Percentiles rank a stretch among this genome's conserved stretches.
Evolutionary conservation across 208 protist genomes (phyloP).

Genomic region (Leishmania lainsoni): DNA sequence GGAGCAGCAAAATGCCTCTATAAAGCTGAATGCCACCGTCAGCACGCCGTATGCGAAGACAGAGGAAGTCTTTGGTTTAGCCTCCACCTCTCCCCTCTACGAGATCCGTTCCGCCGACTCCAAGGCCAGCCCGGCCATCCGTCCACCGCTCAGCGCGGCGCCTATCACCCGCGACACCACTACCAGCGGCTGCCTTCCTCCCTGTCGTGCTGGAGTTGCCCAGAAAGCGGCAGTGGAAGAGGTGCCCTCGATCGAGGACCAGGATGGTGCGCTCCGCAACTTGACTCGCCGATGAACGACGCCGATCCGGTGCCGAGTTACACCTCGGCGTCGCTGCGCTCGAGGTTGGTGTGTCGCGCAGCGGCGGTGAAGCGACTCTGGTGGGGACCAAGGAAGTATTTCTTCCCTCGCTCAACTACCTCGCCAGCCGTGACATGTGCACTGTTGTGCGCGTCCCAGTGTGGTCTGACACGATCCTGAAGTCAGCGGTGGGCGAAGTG

Average conservation of each 20-base stretch:
- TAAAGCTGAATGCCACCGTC: conserved; percentile 47
- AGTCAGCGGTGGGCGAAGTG: conserved; percentile 5
- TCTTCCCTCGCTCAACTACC: conserved; percentile 41
- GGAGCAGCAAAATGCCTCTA: conserved; percentile 26
- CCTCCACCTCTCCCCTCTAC: conserved; percentile 42
- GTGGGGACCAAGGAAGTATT: conserved; percentile 39
- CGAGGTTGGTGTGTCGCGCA: conserved; percentile 36
- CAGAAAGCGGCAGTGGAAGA: conserved; percentile 28
- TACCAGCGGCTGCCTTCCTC: conserved; percentile 44
- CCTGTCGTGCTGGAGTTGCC: conserved; percentile 66
- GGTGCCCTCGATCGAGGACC: conserved; percentile 21
- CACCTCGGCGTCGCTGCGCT: conserved; percentile 35
- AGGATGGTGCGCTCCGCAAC: conserved; percentile 15
- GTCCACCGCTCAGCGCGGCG: neutral
- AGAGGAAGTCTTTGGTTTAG: conserved; percentile 53
- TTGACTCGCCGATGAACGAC: conserved; percentile 19
- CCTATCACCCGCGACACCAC: conserved; percentile 15
- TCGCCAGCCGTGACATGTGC: conserved; percentile 50
- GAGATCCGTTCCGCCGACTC: conserved; percentile 12
- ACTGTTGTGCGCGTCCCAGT: conserved; percentile 49
- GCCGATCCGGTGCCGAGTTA: conserved; percentile 18
- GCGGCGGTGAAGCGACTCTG: conserved; percentile 7
- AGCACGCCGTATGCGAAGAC: conserved; percentile 25
- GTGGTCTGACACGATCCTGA: conserved; percentile 21
- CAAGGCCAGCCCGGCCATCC: neutral